Evolutionary conservation across 2,329 filamentous ascomycete species (phyloP), one percentile per base, ranked within the genome.

Genomic region (Claviceps purpurea): DNA sequence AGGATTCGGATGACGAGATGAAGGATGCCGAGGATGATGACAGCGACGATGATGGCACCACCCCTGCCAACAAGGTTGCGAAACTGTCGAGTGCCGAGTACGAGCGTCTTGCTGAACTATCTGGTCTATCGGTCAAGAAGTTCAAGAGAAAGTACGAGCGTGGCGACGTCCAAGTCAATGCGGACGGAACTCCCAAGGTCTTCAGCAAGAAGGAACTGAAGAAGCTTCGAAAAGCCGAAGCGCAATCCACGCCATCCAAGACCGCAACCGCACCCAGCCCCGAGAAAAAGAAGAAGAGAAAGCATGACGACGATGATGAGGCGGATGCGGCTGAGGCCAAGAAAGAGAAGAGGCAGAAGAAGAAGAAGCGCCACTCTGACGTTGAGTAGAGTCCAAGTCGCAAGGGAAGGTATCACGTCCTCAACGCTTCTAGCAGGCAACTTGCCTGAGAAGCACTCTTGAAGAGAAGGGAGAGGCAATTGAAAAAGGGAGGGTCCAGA

Each of bases 101-200:
- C 60, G 74, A 77, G 65, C 73, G 75, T 45, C 66, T 84, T 46
- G 86, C 86, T 42, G 79, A 77, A 54, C 74, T 78, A 58, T 79
- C 83, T 8, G 85, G 84, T 55, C 73, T 89, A 54, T 85, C 82
- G 7, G 78, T 86, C 51, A 81, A 80, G 72, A 85, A 87, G 70
- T 89, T 89, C 71, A 82, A 85, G 74, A 77, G 83, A 66, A 89
- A 89, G 75, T 81, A 81, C 58, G 85, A 87, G 69, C 78, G 83
- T 56, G 86, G 86, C 40, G 84, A 89, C 62, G 84, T 89, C 57
- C 74, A 80, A 63, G 71, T 89, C 57, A 76, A 75, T 59, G 70
- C 71, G 13, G 78, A 85, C 55, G 85, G 85, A 53, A 82, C 76
- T 50, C 81, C 85, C 42, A 74, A 79, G 59, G 73, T 86, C 4